Base-by-base conservation (phyloP, 352 stramenopile genomes). In the Phytophthora boehmeriae region DNA sequence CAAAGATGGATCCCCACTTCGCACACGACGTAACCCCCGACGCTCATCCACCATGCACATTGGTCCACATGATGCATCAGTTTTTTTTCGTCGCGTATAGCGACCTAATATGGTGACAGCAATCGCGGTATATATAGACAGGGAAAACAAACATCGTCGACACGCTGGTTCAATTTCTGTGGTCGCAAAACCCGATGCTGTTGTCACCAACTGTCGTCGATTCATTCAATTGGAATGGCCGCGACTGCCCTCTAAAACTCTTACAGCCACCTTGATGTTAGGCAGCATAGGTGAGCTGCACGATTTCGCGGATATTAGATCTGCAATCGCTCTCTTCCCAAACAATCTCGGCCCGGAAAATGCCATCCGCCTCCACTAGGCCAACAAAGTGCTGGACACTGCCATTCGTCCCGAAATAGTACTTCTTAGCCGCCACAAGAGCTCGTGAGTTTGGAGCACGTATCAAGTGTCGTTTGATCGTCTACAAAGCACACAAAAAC, bases 371-470 rank as follows among this genome's bases (percentile, higher is more conserved):
- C 6, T 61, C 28, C 22, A 94, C 80, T 36, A 94, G 43, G 1
- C 74, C 54, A 20, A 92, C 63, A 51, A 95, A 95, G 63, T 94
- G 80, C 68, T 95, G 83, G n/a, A 94, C 83, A 43, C 87, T 92
- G n/a, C 87, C 87, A 28, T 83, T 83, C 2, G 85, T 93, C 8
- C 87, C 87, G 59, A 95, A 95, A 62, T 94, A 95, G 48, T 95
- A 95, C 55, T 92, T 92, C 66, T 95, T 95, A 13, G 87, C 85
- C 0, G 85, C 85, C 11, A 95, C 77, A 6, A 94, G 68, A 22
- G 83, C 85, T 17, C 86, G 68, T 10, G 82, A 74, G 19, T 66
- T 47, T 0, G 67, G 76, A 3, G 55, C 32, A 9, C 55, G 69
- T 3, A 76, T 76, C 53, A 95, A 70, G 59, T 93, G 85, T 4